Evolutionary conservation across 2,329 filamentous ascomycete genomes (phyloP), one percentile per base, ranked within the genome.

Genomic region (Fusarium sp.): DNA sequence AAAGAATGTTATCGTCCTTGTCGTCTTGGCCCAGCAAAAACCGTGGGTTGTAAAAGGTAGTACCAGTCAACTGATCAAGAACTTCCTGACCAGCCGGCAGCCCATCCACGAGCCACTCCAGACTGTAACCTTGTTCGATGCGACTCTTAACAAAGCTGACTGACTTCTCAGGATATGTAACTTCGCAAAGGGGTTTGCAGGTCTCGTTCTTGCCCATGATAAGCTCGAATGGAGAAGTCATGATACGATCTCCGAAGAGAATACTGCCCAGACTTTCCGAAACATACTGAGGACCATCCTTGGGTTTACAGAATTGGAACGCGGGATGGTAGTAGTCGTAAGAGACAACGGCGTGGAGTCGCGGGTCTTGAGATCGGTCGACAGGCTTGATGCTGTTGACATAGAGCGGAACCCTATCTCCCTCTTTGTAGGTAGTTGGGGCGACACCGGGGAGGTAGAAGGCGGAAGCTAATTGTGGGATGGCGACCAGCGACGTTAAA

Each of bases 401-500:
- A 76, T 92, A 91, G 49, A 99, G 87, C 26, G 94, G 93, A 26
- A 99, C 96, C 28, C 83, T 83, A 74, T 96, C 92, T 76, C 89
- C 92, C 53, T 84, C 82, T 75, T 92, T 89, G 84, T 99, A 99
- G 58, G 95, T 95, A 42, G 93, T 97, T 23, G 96, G 96, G 70
- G 95, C 94, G 73, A 97, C 94, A 72, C 96, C 96, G 37, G 95
- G 96, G 40, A 99, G 92, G 82, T 99, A 99, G 83, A 98, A 99
- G 57, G 93, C 93, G 4, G 89, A 85, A 15, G 84, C 81, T 36
- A 89, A 77, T 65, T 86, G 83, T 26, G 88, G 85, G 30, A 83
- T 76, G 46, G 82, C 80, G 37, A 89, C 76, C 46, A 88, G 76
- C 28, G 85, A 79, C 45, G 82, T 79, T 23, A 87, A 75, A 52